Evolutionary conservation across 2,329 filamentous ascomycete species (phyloP), one percentile per base, ranked within the genome.

Genomic region (Aureobasidium pullulans): DNA sequence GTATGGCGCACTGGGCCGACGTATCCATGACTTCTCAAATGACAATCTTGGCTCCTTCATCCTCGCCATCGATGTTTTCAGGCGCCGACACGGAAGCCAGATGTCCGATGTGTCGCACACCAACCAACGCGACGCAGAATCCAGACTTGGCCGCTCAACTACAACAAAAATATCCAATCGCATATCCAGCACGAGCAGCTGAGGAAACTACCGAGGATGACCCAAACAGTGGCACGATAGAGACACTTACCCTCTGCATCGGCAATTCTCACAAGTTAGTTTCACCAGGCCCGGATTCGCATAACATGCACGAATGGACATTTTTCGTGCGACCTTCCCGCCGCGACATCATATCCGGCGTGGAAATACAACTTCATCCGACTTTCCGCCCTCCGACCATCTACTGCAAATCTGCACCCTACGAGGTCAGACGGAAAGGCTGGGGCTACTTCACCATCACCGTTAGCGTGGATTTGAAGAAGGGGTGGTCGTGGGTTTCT

Each of bases 1-100:
- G 77, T 66, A 76, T 79, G 74, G 71, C 73, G 1, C 72, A 74
- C 37, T 79, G 76, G 76, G 75, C 75, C 2, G 73, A 76, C 28
- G 68, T 72, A 0, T 76, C 73, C 1, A 65, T 73, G 4, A 67
- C 68, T 2, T 66, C 69, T 8, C 71, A 73, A 23, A 72, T 77
- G 64, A 70, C 70, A 5, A 70, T 76, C 40, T 69, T 73, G 29
- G 66, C 37, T 2, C 57, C 57, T 23, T 48, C 44, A 2, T 32
- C 19, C n/a, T 40, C 23, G 2, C 36, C 36, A 10, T 19, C 13
- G 11, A 48, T 58, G 9, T 58, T 49, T 13, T 15, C n/a, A 1
- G 57, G 44, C 8, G 54, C 44, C 3, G 54, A 58, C 4, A 49
- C 54, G 32, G 54, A 58, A 28, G 44, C 54, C 1, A 48, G 44